Evolutionary conservation across 148 eudicot species (phyloP).

Genomic region (Tetragonia tetragonoides): DNA sequence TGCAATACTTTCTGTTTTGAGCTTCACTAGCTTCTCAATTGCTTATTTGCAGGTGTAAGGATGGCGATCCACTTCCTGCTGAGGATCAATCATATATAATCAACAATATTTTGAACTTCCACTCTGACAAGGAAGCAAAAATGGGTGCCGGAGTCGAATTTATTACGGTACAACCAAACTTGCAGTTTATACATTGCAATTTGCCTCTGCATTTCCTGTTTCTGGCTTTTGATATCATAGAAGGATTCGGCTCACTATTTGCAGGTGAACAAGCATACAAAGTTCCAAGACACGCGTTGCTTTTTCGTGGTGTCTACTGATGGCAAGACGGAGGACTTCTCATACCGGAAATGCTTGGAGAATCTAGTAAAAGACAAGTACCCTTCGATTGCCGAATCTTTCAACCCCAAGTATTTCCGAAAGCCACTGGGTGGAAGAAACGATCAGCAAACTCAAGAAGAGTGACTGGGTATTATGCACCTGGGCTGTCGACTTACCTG

Average conservation of each 20-base stretch:
- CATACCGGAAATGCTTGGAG: conserved; percentile 76
- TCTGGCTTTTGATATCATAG: not conserved
- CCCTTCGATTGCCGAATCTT: conserved; percentile 63
- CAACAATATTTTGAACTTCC: conserved; percentile 59
- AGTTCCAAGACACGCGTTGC: conserved; percentile 77
- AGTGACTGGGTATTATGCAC: not conserved
- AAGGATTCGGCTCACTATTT: conserved; percentile 8
- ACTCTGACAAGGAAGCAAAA: conserved; percentile 82
- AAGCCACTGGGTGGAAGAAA: conserved; percentile 35
- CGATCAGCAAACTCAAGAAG: conserved; percentile 14
- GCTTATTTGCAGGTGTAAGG: conserved; percentile 59
- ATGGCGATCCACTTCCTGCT: conserved; percentile 73
- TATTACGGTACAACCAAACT: conserved; percentile 52
- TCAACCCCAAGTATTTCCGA: conserved; percentile 56
- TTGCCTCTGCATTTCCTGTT: not conserved
- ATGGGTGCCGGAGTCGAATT: conserved; percentile 72
- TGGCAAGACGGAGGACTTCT: conserved; percentile 72
- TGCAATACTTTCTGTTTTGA: not conserved
- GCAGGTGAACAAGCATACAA: conserved; percentile 68
- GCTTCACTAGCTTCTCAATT: conserved; percentile 14
- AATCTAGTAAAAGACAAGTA: conserved; percentile 54
- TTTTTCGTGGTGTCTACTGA: conserved; percentile 66
- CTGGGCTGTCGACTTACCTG: not conserved
- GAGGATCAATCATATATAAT: conserved; percentile 73
- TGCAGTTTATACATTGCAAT: not conserved